A percentile compares a stretch with the other conserved stretches of the same genome.
phyloP scores from a whole-genome alignment of 192 early-diverging fungal species.

The Mortierella alpina region DNA sequence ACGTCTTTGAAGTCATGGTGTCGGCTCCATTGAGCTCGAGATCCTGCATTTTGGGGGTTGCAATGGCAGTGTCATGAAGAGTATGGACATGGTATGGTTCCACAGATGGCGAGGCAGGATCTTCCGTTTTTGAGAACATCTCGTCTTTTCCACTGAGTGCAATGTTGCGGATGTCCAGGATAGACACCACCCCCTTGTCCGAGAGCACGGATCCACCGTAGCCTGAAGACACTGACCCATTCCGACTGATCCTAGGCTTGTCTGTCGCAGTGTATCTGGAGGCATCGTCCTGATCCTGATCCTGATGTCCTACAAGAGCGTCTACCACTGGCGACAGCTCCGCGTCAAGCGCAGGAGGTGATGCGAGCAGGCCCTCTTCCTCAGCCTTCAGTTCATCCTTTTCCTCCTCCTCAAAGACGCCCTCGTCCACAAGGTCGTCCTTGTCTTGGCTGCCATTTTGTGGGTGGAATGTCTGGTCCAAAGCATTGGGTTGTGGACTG shows the following conservation, averaged over 20 bases:
- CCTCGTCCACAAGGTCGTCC: conserved; percentile 38
- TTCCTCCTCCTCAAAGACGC: conserved; percentile 46
- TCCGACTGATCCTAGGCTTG: not conserved
- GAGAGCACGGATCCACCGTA: conserved; percentile 38
- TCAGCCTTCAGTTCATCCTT: conserved; percentile 22
- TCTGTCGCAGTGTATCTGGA: not conserved
- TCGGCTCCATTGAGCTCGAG: not conserved
- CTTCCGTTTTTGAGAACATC: not conserved
- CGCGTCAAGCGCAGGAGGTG: not conserved
- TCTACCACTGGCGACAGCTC: not conserved
- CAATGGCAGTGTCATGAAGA: not conserved
- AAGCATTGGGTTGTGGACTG: too few species aligned
- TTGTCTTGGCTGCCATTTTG: not conserved
- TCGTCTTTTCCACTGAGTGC: too few species aligned
- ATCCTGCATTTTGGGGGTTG: not conserved
- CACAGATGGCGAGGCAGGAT: conserved; percentile 1
- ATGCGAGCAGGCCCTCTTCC: not conserved
- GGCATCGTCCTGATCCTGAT: not conserved
- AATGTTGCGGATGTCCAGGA: too few species aligned
- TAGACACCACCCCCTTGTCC: conserved; percentile 6
- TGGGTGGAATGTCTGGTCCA: not conserved
- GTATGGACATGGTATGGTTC: conserved; percentile 25
- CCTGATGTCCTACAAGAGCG: not conserved
- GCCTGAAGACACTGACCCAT: conserved; percentile 31
- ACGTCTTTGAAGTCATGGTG: not conserved